Evolutionary conservation across 208 protist species (phyloP), one percentile per base, ranked within the genome.

Genomic region (Blastocrithidia nonstop): DNA sequence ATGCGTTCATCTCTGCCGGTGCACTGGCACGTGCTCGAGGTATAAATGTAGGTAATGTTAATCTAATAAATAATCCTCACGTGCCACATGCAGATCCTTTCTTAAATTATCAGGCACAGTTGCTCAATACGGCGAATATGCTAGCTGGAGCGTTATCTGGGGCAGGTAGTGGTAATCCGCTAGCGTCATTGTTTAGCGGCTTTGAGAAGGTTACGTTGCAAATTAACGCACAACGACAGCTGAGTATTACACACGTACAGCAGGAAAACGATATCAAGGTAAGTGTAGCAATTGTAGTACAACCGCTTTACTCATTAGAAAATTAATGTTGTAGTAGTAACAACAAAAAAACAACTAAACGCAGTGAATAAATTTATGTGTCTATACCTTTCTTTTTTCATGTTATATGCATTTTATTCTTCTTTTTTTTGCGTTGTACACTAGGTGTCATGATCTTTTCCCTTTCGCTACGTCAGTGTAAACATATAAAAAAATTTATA

Each of bases 181-280:
- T 24, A 23, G 45, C 33, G 9, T 35, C 37, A 3, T 33, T 53
- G 5, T 56, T 70, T 40, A 61, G 60, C 13, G 79, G 76, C 2
- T 86, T 87, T 49, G 82, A 91, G 47, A 60, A 73, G 3, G 41
- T 91, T 32, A 65, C 72, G 20, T 50, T 91, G 41, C 70, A 78
- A 51, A 60, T 91, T 28, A 91, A 91, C 40, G 61, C 57, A 6
- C 56, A 54, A 37, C 39, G 57, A 25, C 73, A 87, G 50, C 63
- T 91, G 7, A 77, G 77, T 42, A 72, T 91, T 9, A 40, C 83
- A 16, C 75, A 87, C 66, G 69, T 48, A 46, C 57, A 71, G 33
- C 61, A 66, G 6, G 71, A 84, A 28, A 55, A 71, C 41, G 63
- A 79, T 28, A 47, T 72, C 31, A 62, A 66, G 48, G 81, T 71